Base-by-base conservation (phyloP, 2,329 filamentous ascomycete species). In the Neopestalotiopsis rosae region DNA sequence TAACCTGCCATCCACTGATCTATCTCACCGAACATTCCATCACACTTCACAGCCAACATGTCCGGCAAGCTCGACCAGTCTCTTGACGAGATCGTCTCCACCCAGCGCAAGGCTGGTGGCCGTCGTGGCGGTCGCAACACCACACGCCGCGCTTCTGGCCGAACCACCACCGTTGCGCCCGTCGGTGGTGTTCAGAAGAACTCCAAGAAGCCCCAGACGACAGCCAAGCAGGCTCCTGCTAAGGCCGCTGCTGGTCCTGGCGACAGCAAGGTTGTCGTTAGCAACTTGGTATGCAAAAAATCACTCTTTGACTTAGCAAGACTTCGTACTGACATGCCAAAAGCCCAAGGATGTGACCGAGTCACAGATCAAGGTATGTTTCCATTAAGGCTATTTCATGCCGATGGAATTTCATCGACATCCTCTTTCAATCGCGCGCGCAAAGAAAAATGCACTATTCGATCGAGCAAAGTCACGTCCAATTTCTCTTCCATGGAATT, bases 351-450 rank as follows among this genome's bases (percentile, higher is more conserved):
- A 99, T 90, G 94, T 99, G 83, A 94, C 91, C 85, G 95, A 98
- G 89, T 87, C 86, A 86, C 94, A 97, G 91, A 97, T 99, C 87
- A 98, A 99, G 96, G 96, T 99, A 99, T 97, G 96, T 99, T 94
- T 92, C 94, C 91, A 87, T 89, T 92, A 87, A 91, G 91, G 91
- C 89, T 84, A 79, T 67, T 82, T 84, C 81, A 83, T 79, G 83
- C 86, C 90, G 86, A 88, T 87, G 89, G 90, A 89, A 87, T 91
- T 90, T 88, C 84, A 88, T 92, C 90, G 90, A 88, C 89, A 85
- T 84, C 80, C 85, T 81, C 78, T 75, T 76, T 76, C 72, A 76
- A 77, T 74, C 76, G 73, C 74, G 72, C 74, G 75, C 76, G 74
- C 74, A 72, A 76, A 76, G 70, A 69, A 69, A 6, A 74, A 49